Base-by-base conservation (phyloP, 257 asterid genomes). In the Penstemon davidsonii region DNA sequence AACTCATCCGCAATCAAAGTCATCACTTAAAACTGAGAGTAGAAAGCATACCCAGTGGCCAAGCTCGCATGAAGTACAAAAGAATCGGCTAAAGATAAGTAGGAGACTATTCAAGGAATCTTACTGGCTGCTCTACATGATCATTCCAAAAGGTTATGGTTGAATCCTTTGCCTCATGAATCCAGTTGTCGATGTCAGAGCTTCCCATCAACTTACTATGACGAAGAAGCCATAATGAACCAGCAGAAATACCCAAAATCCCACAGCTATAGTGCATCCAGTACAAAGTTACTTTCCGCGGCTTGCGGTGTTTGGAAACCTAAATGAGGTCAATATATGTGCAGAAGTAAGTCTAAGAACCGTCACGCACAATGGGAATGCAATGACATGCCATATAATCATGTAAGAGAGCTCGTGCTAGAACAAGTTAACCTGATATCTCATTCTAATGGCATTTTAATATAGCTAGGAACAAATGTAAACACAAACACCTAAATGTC, bases 41-140 rank as follows among this genome's bases (percentile, higher is more conserved):
- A 57, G 66, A 61, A 64, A 62, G 63, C 59, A 53, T 10, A 12
- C 7, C 64, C 65, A 62, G 25, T 19, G 40, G 73, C 58, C 71
- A 44, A 73, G 51, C 49, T 61, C 44, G 37, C 52, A 69, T 55
- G 56, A 62, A 67, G 49, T 8, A 53, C 15, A 61, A 58, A 76
- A 38, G 9, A 7, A 42, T 19, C 45, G 37, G 64, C 60, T 44
- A 33, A 15, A 8, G 40, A 62, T 19, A 69, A 45, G 64, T 52
- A 3, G 61, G 75, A 59, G 46, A 61, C 66, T 62, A 13, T 57
- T 49, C 56, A 66, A 58, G 49, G 63, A 77, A 73, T 65, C 92
- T 77, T 84, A 91, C 99, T 54, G 99, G 99, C 83, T 94, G 90
- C 85, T 94, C 99, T 60, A 94, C 99, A 63, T 94, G 99, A 81